Evolutionary conservation across 148 eudicot genomes (phyloP), one percentile per base, ranked within the genome.

Genomic region (Vaccinium vitisidaea): DNA sequence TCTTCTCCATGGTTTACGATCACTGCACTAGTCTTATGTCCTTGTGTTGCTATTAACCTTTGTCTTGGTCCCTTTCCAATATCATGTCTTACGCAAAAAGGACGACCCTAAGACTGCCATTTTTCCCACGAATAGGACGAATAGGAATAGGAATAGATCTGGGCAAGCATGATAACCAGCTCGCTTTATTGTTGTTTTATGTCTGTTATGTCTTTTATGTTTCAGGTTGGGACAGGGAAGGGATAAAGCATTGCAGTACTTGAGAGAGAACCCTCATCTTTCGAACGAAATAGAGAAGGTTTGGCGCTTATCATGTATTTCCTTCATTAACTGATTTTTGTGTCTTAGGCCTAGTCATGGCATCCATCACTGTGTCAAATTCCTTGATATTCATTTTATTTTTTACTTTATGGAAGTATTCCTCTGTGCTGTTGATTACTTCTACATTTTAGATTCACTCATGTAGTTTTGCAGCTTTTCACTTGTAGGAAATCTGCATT

Each of bases 191-290:
- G 36, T 27, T 13, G 9, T 78, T 83, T 8, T 59, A 15, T 83
- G 1, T 81, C 8, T 59, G 84, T 25, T 79, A 19, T 83, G 1
- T 78, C 8, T 59, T 86, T 25, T 79, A 19, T 83, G 32, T 80
- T 87, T 65, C 75, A 96, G 99, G 90, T 89, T 96, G 94, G 99
- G 99, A 82, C 99, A 94, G 85, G 99, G 99, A 89, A 91, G 99
- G 90, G 99, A 96, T 84, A 91, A 86, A 83, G 93, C 97, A 52
- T 84, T 96, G 88, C 97, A 94, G 84, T 94, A 86, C 89, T 88
- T 96, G 91, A 92, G 91, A 90, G 99, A 94, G 80, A 94, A 93
- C 83, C 94, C 95, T 77, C 93, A 75, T 73, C 78, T 96, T 59
- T 89, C 90, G n/a, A 90, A 88, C 80, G 98, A 96, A 84, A 94